Base-by-base conservation (phyloP, 441 rosid species). In the Syzygium malaccense region DNA sequence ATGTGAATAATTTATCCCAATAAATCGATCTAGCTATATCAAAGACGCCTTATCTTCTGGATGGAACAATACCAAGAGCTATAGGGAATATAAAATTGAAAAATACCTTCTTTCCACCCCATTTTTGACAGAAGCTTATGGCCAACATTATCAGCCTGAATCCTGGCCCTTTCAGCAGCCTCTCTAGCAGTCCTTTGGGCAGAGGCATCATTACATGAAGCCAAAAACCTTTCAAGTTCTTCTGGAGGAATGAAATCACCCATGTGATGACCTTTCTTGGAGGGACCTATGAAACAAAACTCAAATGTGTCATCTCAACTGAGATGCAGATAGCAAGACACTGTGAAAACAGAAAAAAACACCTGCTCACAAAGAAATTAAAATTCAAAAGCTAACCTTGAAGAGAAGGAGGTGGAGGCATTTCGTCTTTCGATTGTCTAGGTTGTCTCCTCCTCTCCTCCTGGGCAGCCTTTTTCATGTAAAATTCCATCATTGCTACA, bases 91-190 rank as follows among this genome's bases (percentile, higher is more conserved):
- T 9, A 13, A 41, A 41, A 32, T 41, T n/a, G 57, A 71, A 9
- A 51, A 56, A 86, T 54, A 97, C 99, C 99, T 96, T 97, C 99
- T 95, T 92, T 97, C 99, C 99, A 97, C 53, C 99, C 99, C 99
- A 98, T 98, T 94, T 96, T 97, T 32, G 99, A 96, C 91, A 96
- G 91, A 84, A 98, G 97, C 86, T 91, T 97, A 90, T 98, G 99
- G 80, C 99, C 99, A 86, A 98, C 99, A 88, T 98, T 97, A 91
- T 96, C 98, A 84, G 99, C 96, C 93, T 98, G 99, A 87, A 98
- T 98, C 92, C 90, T 95, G n/a, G 98, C 96, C 91, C 90, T 96
- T 85, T 97, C 97, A 32, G 95, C 94, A 80, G 97, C 91, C 92
- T 96, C 99, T 89, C 85, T 93, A 33, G 96, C 92, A 85, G 95